Percentiles rank a stretch among this genome's conserved stretches.
These are phyloP conservation scores for Suhomyces guaymorum DNA, from an alignment of 1,139 yeast genomes.

Conservation along the genomic window DNA sequence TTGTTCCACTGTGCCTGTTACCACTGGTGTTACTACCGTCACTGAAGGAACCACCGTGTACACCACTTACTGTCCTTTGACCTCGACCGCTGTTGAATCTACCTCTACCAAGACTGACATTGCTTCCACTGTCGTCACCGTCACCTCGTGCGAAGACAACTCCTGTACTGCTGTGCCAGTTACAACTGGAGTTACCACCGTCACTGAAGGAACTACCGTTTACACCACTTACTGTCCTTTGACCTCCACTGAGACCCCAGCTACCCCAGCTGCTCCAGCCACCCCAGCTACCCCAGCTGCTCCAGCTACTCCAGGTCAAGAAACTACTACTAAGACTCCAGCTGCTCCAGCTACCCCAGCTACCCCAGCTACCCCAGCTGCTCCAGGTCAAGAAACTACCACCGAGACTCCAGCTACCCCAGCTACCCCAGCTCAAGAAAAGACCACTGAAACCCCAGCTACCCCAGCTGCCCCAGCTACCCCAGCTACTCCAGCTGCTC, in stretches of 20 bases:
- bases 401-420: slow-evolving; percentile 5
- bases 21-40: slow-evolving; percentile 32
- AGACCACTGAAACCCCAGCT: background rate
- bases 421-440: slow-evolving; percentile 1
- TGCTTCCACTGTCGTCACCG: slow-evolving; percentile 24
- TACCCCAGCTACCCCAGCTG: background rate
- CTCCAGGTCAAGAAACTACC: too few relatives aligned
- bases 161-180: slow-evolving; percentile 22
- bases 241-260: slow-evolving; percentile 12
- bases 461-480: too few relatives aligned
- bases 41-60: slow-evolving; percentile 16
- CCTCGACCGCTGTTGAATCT: slow-evolving; percentile 12
- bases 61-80: slow-evolving; percentile 24
- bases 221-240: slow-evolving; percentile 24
- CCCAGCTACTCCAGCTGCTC: slow-evolving; percentile 5
- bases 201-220: slow-evolving; percentile 17
- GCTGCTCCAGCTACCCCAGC: slow-evolving; percentile 5
- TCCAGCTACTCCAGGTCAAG: background rate
- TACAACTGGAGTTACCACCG: slow-evolving; percentile 32
- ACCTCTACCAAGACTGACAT: slow-evolving; percentile 12
- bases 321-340: too few relatives aligned
- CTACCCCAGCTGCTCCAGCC: slow-evolving; percentile 4
- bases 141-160: slow-evolving; percentile 20
- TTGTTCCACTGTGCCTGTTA: slow-evolving; percentile 21
- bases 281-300: slow-evolving; percentile 1